These are phyloP conservation scores for Gossypium australe DNA, from an alignment of 345 rosid genomes.

Conservation along the genomic window DNA sequence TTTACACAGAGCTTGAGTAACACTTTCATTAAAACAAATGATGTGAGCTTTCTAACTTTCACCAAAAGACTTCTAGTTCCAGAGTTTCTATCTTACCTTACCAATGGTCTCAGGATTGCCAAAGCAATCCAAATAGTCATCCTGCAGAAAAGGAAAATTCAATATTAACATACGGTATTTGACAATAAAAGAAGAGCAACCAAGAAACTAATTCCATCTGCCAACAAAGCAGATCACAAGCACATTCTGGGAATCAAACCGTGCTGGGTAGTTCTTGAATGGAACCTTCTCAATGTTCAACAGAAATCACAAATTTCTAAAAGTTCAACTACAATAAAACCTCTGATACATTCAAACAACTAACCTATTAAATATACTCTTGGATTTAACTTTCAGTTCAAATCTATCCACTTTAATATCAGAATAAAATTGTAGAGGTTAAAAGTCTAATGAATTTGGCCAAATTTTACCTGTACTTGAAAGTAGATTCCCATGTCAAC, in stretches of 20 bases:
- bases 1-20: background rate
- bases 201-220: background rate
- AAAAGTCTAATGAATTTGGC: background rate
- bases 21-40: background rate
- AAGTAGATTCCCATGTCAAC: slow-evolving; percentile 75
- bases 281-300: background rate
- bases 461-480: slow-evolving; percentile 63
- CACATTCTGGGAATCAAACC: background rate
- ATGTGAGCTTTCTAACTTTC: background rate
- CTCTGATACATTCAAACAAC: background rate
- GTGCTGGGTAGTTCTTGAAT: background rate
- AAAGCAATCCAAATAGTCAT: slow-evolving; percentile 80
- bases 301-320: background rate
- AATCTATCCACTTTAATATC: background rate
- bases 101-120: slow-evolving; percentile 72
- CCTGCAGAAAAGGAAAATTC: slow-evolving; percentile 34
- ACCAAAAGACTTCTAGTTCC: background rate
- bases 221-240: background rate
- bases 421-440: background rate
- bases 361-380: background rate
- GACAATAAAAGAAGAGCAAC: background rate
- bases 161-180: background rate
- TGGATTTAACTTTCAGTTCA: background rate
- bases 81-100: slow-evolving; percentile 38
- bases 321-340: background rate